Evolutionary conservation across 371 early-diverging fungal genomes (phyloP).

Genomic region (Mucor mucedo): DNA sequence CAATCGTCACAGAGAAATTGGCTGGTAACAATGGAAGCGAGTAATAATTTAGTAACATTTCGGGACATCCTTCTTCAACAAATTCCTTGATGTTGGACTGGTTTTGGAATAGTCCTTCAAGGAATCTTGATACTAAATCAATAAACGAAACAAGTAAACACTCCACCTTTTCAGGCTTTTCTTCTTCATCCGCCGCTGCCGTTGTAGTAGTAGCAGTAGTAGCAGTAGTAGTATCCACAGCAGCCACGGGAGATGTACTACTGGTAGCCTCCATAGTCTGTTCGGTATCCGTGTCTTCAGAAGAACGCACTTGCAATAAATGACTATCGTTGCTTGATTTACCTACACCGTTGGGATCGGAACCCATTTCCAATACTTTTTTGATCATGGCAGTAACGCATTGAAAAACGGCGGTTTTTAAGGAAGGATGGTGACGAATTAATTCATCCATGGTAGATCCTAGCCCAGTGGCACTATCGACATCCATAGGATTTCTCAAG

Average conservation of each 20-base stretch:
- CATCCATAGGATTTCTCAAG: conserved; percentile 77
- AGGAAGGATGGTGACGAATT: conserved; percentile 91
- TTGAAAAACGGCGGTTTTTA: conserved; percentile 75
- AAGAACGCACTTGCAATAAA: conserved; percentile 32
- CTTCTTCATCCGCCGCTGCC: conserved; percentile 18
- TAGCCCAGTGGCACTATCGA: conserved; percentile 78
- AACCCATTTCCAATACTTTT: conserved; percentile 54
- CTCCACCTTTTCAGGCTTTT: conserved; percentile 59
- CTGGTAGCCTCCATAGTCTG: not conserved
- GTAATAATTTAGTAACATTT: conserved; percentile 68
- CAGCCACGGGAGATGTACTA: not conserved
- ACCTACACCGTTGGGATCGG: conserved; percentile 31
- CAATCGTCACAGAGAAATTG: conserved; percentile 74
- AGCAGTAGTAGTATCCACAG: not conserved
- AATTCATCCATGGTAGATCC: conserved; percentile 94
- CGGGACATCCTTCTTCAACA: conserved; percentile 70
- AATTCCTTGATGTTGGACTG: conserved; percentile 76
- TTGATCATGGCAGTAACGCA: conserved; percentile 72
- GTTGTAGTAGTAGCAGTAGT: not conserved
- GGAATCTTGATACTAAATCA: conserved; percentile 64
- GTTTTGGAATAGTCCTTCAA: conserved; percentile 89
- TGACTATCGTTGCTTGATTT: conserved; percentile 54
- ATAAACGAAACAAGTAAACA: conserved; percentile 42
- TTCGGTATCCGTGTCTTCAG: not conserved
- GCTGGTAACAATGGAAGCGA: conserved; percentile 74